Base-by-base conservation (phyloP, 495 filamentous ascomycete species). In the Penicillium mononematosum region DNA sequence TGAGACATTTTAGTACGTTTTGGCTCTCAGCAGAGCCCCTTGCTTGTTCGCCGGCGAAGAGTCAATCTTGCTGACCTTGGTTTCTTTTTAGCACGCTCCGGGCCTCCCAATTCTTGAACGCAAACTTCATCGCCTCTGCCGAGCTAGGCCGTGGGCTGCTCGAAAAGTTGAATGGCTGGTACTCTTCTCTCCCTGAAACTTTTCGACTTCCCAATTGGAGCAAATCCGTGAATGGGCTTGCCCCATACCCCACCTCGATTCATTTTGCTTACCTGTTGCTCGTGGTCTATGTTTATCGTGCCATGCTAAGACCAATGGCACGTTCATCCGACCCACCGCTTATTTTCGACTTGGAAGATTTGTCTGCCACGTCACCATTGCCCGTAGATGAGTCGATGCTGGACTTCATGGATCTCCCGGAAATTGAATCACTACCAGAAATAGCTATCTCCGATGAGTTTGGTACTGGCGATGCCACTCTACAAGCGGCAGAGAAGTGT, bases 241-340 rank as follows among this genome's bases (percentile, higher is more conserved):
- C 68, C 0, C 68, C 68, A 0, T 71, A 69, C 45, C 61, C 68
- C 1, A 70, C 66, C 9, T 68, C 65, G 0, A 69, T 73, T 5
- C 70, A 75, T 44, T 72, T 75, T 50, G 68, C 72, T 45, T 75
- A 73, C 46, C 50, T 75, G 5, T 58, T 71, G 17, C 64, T 75
- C 1, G 70, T 68, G 17, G 58, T 75, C 6, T 75, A 65, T 50
- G 66, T 75, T 14, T 75, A 73, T 52, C 72, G 72, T 16, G 70
- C 70, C 0, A 63, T 75, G 49, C 60, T 75, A 8, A 67, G 72
- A 3, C 72, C 72, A 0, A 64, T 75, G 66, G 72, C 70, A 17
- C 64, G 65, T 14, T 72, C 70, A 0, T 68, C 70, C 4, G 60
- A 59, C 4, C 70, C 72, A 3, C 72, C 72, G 1, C 62, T 67